Evolutionary conservation across 345 rosid genomes (phyloP).

Genomic region (Hibiscus mutabilis): DNA sequence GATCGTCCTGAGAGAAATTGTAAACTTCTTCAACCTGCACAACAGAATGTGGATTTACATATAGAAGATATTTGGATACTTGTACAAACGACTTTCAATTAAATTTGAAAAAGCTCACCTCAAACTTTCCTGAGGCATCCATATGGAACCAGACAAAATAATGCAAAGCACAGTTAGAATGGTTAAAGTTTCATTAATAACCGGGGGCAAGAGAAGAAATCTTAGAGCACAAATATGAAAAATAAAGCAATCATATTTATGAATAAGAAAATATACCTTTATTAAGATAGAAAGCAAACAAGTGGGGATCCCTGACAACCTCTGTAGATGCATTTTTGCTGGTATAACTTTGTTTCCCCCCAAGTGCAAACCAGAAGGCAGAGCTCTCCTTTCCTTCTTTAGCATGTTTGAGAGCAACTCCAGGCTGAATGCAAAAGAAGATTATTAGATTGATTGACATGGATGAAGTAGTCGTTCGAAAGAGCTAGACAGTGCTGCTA

Average conservation of each 20-base stretch:
- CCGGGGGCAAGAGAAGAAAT: slow-evolving; percentile 10
- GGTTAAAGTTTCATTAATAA: slow-evolving; percentile 15
- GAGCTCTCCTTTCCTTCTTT: slow-evolving; percentile 99
- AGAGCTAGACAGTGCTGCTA: not conserved
- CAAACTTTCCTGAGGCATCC: slow-evolving; percentile 70
- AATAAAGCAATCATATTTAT: slow-evolving; percentile 1
- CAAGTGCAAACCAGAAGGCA: slow-evolving; percentile 92
- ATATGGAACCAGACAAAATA: slow-evolving; percentile 22
- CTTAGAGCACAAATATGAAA: slow-evolving; percentile 3
- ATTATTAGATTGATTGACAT: slow-evolving; percentile 3
- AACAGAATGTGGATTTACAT: slow-evolving; percentile 18
- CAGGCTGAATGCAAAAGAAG: slow-evolving; percentile 56
- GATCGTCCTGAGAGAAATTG: slow-evolving; percentile 92
- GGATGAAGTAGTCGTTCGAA: not conserved
- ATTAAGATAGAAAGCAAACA: slow-evolving; percentile 59
- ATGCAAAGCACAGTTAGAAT: slow-evolving; percentile 33
- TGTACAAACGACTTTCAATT: slow-evolving; percentile 11
- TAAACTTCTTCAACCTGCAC: slow-evolving; percentile 87
- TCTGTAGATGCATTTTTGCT: slow-evolving; percentile 62
- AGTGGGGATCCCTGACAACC: slow-evolving; percentile 74
- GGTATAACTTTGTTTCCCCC: slow-evolving; percentile 88
- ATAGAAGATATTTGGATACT: slow-evolving; percentile 17
- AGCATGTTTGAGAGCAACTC: slow-evolving; percentile 71
- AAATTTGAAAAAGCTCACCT: slow-evolving; percentile 52
- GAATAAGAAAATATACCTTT: slow-evolving; percentile 44